phyloP scores from a whole-genome alignment of 352 stramenopile genomes.

The Globisporangium nodosum region DNA sequence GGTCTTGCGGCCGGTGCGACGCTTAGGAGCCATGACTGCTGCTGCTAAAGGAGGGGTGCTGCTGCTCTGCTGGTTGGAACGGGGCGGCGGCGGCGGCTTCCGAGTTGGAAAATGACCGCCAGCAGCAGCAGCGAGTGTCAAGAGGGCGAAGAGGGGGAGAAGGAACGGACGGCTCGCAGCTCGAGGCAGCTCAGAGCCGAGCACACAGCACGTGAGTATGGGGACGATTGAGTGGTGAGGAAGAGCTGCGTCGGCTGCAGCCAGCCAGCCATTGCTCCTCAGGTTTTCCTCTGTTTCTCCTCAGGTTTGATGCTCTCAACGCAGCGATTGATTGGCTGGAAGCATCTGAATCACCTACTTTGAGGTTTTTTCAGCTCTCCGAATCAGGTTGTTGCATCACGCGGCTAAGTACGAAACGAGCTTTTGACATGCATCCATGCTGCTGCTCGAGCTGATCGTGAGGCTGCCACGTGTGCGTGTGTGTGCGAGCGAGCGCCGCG shows the following conservation, averaged over 20 bases:
- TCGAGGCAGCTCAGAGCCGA: neutral
- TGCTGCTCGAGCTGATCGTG: no score
- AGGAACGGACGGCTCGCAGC: neutral
- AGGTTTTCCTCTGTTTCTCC: neutral
- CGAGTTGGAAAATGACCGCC: constrained; percentile 33
- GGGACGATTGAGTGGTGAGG: constrained; percentile 10
- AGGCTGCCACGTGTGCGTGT: no score
- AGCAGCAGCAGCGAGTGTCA: neutral
- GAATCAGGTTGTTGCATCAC: no score
- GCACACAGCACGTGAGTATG: neutral
- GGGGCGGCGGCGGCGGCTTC: constrained; percentile 12
- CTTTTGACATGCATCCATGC: no score
- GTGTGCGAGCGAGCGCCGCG: no score
- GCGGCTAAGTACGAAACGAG: no score
- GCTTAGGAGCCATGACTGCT: constrained; percentile 65
- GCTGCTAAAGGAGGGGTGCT: neutral
- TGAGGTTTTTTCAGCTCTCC: neutral
- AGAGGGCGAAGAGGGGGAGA: neutral
- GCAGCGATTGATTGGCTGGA: neutral
- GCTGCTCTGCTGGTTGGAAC: constrained; percentile 16
- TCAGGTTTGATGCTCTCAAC: neutral
- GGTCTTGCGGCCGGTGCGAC: constrained; percentile 68
- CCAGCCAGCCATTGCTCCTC: neutral
- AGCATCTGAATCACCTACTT: neutral
- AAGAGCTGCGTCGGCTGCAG: constrained; percentile 1